phyloP scores from a whole-genome alignment of 148 eudicot species.

The Rhododendron kiyosumense region DNA sequence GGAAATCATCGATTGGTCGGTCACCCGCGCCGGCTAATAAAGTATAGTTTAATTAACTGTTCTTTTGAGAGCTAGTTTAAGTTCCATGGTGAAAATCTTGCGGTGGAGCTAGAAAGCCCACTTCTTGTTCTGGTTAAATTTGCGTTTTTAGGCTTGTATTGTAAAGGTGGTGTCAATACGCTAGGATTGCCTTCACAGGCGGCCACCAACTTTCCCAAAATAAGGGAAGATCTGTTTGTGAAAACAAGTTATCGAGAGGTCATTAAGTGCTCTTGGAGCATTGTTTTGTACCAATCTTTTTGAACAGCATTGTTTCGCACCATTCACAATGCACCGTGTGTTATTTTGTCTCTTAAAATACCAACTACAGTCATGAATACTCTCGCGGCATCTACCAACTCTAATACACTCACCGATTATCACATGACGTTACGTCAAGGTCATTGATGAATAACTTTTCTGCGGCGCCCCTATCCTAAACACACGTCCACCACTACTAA shows the following conservation, averaged over 20 bases:
- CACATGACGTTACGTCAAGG: not conserved
- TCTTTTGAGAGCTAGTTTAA: not conserved
- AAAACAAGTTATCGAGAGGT: not conserved
- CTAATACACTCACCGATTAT: no score
- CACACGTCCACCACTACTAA: no score
- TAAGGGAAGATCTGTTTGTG: not conserved
- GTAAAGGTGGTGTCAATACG: not conserved
- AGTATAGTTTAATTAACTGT: not conserved
- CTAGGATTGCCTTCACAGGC: slow-evolving; percentile 22
- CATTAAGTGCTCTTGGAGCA: not conserved
- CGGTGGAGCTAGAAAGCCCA: no score
- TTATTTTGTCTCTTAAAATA: not conserved
- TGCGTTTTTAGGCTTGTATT: not conserved
- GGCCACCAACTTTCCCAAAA: slow-evolving; percentile 23
- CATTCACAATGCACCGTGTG: not conserved
- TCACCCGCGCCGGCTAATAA: not conserved
- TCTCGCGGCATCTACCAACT: not conserved
- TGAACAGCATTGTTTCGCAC: not conserved
- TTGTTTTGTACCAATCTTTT: not conserved
- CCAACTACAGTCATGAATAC: not conserved
- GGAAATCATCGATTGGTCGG: not conserved
- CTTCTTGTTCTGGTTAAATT: no score
- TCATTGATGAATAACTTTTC: not conserved
- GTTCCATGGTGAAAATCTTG: not conserved
- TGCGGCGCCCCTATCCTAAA: not conserved